phyloP scores from a whole-genome alignment of 331 rosid species.

The Pyrus hybrid region DNA sequence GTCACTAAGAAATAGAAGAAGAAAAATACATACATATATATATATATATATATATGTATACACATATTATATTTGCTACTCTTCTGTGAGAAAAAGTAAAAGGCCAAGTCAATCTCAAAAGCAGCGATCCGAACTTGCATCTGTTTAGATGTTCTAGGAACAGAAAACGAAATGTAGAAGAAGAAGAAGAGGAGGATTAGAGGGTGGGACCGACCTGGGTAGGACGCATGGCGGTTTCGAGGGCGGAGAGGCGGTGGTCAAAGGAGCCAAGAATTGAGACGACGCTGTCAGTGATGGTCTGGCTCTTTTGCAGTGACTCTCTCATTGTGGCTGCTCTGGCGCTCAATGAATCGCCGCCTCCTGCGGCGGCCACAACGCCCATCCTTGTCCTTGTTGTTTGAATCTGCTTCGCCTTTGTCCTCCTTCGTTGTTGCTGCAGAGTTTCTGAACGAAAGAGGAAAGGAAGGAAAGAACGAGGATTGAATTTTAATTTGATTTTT shows the following conservation, averaged over 20 bases:
- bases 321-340: slow-evolving; percentile 74
- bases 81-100: slow-evolving; percentile 8
- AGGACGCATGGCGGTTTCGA: slow-evolving; percentile 44
- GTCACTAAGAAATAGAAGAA: slow-evolving; percentile 1
- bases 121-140: neutral
- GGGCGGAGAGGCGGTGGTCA: slow-evolving; percentile 87
- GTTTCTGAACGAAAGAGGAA: neutral
- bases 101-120: slow-evolving; percentile 20
- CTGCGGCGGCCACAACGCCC: slow-evolving; percentile 36
- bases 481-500: neutral
- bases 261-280: slow-evolving; percentile 90
- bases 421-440: neutral
- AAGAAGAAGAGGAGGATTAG: neutral
- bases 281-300: slow-evolving; percentile 78
- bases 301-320: slow-evolving; percentile 82
- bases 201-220: slow-evolving; percentile 56
- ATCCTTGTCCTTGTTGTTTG: neutral
- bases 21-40: neutral
- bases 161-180: slow-evolving; percentile 3
- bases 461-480: neutral
- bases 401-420: neutral
- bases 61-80: neutral
- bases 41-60: accelerated
- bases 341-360: slow-evolving; percentile 54
- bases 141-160: no score